Percentiles rank a stretch among this genome's conserved stretches.
phyloP scores from a whole-genome alignment of 192 early-diverging fungal species.

The Coemansia sp. region DNA sequence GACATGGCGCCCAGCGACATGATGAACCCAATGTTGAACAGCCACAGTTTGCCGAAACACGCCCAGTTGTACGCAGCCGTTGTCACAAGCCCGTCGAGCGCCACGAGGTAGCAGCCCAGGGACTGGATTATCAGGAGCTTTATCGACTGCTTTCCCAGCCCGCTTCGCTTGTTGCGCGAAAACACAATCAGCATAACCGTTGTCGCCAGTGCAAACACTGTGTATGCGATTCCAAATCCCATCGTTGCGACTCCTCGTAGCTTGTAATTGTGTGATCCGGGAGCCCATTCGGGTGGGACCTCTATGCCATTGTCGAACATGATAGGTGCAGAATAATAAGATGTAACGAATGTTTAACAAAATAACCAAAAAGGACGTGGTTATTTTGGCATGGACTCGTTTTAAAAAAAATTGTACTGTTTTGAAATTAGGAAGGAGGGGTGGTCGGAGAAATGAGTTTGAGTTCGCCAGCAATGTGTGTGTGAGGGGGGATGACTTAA shows the following conservation, averaged over 20 bases:
- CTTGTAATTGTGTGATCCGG: constrained; percentile 24
- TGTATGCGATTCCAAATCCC: constrained; percentile 13
- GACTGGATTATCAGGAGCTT: constrained; percentile 29
- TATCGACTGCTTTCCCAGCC: constrained; percentile 28
- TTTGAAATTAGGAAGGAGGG: too few species aligned
- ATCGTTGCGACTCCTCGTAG: constrained; percentile 12
- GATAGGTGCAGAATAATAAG: too few species aligned
- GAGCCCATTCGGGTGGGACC: constrained; percentile 20
- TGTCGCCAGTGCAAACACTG: constrained; percentile 22
- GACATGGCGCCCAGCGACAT: constrained; percentile 31
- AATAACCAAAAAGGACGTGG: too few species aligned
- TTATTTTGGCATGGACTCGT: too few species aligned
- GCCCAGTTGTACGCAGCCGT: constrained; percentile 32
- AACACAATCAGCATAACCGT: constrained; percentile 15
- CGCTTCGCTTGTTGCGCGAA: constrained; percentile 33
- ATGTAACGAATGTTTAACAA: too few species aligned
- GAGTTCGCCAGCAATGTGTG: too few species aligned
- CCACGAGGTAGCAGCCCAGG: constrained; percentile 26
- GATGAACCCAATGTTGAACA: constrained; percentile 34
- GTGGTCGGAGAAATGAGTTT: too few species aligned
- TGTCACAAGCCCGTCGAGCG: constrained; percentile 15
- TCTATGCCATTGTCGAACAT: too few species aligned
- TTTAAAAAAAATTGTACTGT: too few species aligned
- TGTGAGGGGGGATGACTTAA: too few species aligned
- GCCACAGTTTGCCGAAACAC: constrained; percentile 40